Percentiles rank a stretch among this genome's conserved stretches.
These are phyloP conservation scores for Rhododendron ferrugineum DNA, from an alignment of 148 eudicot species.

Conservation along the genomic window DNA sequence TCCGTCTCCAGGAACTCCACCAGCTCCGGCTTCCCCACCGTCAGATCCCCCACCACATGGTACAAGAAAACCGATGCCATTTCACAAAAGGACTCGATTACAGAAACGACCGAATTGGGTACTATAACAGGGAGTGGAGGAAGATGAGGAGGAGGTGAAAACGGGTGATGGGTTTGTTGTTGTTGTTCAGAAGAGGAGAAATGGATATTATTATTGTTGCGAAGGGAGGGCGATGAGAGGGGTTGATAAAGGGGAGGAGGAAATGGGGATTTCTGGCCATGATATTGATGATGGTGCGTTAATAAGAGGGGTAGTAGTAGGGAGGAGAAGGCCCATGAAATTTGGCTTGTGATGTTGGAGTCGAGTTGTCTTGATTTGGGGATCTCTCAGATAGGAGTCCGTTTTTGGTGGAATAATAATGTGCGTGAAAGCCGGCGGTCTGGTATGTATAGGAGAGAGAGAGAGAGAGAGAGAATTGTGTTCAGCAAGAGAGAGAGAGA, in stretches of 20 bases:
- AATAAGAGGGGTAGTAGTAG: neutral
- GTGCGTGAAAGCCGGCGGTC: neutral
- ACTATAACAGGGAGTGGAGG: constrained; percentile 75
- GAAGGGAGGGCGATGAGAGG: constrained; percentile 11
- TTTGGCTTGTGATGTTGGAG: neutral
- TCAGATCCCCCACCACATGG: constrained; percentile 96
- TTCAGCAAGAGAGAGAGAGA: neutral
- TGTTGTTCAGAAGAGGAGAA: neutral
- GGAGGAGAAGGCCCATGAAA: constrained; percentile 33
- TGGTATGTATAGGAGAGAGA: neutral
- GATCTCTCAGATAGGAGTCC: neutral
- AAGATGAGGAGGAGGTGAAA: constrained; percentile 64
- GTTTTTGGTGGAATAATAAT: neutral
- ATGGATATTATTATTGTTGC: neutral
- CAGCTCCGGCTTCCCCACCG: constrained; percentile 89
- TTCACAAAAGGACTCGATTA: neutral
- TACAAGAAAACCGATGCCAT: constrained; percentile 91
- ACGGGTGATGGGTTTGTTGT: constrained; percentile 34
- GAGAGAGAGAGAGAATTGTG: neutral
- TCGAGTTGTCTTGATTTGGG: neutral
- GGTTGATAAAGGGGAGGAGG: neutral
- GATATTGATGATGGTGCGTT: constrained; percentile 15
- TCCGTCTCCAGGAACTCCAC: constrained; percentile 71
- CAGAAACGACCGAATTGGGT: neutral
- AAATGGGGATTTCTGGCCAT: constrained; percentile 29